A percentile compares a stretch with the other conserved stretches of the same genome.
Conservation (phyloP, 176 grass and related monocot genomes). For the Thinopyrum elongatum region DNA sequence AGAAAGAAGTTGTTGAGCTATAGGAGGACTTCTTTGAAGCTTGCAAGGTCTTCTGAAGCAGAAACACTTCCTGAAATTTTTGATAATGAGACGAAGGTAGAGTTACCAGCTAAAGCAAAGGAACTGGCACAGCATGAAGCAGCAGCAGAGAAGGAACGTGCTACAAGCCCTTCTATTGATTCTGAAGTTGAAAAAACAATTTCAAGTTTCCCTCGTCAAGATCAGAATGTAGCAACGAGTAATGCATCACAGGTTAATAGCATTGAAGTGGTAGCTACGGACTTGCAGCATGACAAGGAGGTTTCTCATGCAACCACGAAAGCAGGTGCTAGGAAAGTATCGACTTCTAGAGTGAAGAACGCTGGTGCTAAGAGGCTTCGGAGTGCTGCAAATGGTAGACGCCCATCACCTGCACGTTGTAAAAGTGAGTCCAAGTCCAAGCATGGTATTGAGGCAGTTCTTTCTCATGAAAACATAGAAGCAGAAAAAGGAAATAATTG, state of each 20-base stretch:
- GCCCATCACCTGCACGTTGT: not conserved
- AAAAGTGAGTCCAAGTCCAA: conserved; percentile 12
- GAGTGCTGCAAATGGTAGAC: conserved; percentile 6
- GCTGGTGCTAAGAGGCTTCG: conserved; percentile 26
- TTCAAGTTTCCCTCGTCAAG: conserved; percentile 15
- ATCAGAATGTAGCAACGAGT: conserved; percentile 29
- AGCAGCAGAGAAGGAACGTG: not conserved
- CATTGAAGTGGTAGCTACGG: conserved; percentile 13
- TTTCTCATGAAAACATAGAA: conserved; percentile 40
- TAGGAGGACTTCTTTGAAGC: conserved; percentile 51
- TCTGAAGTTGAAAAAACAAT: conserved; percentile 31
- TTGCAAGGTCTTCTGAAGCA: conserved; percentile 37
- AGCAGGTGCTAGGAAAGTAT: conserved; percentile 13
- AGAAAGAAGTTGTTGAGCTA: conserved; percentile 35
- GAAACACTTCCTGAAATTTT: conserved; percentile 19
- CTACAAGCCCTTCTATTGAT: conserved; percentile 6
- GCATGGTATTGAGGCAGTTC: conserved; percentile 2
- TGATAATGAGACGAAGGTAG: conserved; percentile 30
- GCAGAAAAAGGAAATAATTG: not conserved
- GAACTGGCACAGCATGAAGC: not conserved
- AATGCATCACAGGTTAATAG: conserved; percentile 11
- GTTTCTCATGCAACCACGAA: conserved; percentile 43
- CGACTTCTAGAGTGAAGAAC: conserved; percentile 27
- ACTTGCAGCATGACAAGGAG: conserved; percentile 13
- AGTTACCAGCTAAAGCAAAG: conserved; percentile 6